Evolutionary conservation across 1,284 basidiomycete species (phyloP).

Genomic region (Ganoderma boninense): DNA sequence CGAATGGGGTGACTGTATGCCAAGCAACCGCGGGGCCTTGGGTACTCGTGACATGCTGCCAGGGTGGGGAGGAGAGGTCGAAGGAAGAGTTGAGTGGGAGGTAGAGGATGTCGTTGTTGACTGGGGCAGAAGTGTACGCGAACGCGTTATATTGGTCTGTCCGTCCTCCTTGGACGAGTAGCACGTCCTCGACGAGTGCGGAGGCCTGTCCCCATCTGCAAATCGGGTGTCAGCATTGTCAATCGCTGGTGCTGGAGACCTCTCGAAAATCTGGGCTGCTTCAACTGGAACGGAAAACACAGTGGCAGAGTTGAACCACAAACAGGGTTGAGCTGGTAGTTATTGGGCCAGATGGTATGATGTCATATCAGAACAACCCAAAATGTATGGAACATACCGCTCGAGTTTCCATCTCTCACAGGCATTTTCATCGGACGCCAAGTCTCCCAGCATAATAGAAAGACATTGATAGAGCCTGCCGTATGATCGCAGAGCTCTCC

Average conservation of each 20-base stretch:
- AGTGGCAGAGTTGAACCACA: not conserved
- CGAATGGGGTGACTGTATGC: conserved; percentile 79
- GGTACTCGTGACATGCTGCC: conserved; percentile 62
- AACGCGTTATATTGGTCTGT: conserved; percentile 73
- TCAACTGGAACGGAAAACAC: not conserved
- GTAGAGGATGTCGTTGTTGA: conserved; percentile 71
- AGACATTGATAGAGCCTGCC: not conserved
- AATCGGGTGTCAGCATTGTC: not conserved
- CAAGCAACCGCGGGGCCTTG: conserved; percentile 77
- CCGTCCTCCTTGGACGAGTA: conserved; percentile 84
- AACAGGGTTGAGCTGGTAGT: not conserved
- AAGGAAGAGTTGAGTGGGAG: conserved; percentile 74
- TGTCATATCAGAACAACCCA: not conserved
- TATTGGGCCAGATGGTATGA: not conserved
- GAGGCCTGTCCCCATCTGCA: conserved; percentile 88
- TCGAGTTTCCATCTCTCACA: not conserved
- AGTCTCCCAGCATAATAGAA: not conserved
- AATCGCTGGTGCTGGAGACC: not conserved
- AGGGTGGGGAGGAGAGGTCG: conserved; percentile 66
- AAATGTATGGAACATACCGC: not conserved
- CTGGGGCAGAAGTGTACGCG: conserved; percentile 79
- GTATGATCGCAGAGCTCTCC: not conserved
- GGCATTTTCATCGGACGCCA: not conserved
- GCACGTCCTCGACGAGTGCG: conserved; percentile 63
- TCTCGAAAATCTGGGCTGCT: not conserved